Evolutionary conservation across 2,329 filamentous ascomycete genomes (phyloP).

Genomic region (Sporothrix brasiliensis): DNA sequence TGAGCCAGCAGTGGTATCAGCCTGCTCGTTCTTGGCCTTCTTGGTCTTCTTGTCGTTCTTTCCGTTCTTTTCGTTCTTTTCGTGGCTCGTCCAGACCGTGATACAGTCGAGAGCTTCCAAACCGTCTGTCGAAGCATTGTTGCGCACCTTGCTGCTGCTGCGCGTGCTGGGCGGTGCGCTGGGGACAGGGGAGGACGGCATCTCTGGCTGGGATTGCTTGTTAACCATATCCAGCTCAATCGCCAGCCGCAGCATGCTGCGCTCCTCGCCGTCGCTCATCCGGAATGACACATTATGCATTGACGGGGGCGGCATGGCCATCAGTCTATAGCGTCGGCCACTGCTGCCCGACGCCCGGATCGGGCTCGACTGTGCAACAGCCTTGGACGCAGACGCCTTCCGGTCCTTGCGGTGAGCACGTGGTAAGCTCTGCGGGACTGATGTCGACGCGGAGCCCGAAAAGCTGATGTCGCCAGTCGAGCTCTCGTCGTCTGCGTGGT

Average conservation of each 20-base stretch:
- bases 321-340: slow-evolving; percentile 26
- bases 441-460: not conserved
- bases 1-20: slow-evolving; percentile 29
- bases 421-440: slow-evolving; percentile 23
- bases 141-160: slow-evolving; percentile 32
- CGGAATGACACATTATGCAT: slow-evolving; percentile 44
- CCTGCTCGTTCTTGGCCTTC: slow-evolving; percentile 28
- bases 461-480: not conserved
- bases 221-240: slow-evolving; percentile 50
- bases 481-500: slow-evolving; percentile 1
- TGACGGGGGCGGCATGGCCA: slow-evolving; percentile 28
- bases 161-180: slow-evolving; percentile 39
- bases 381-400: not conserved
- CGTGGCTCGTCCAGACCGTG: slow-evolving; percentile 39
- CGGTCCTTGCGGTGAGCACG: slow-evolving; percentile 16
- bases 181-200: slow-evolving; percentile 20
- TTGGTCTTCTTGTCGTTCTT: not conserved
- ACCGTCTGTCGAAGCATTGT: not conserved
- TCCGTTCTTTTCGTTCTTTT: not conserved
- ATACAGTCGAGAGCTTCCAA: slow-evolving; percentile 41
- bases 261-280: slow-evolving; percentile 52
- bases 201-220: slow-evolving; percentile 36
- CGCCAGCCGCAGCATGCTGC: slow-evolving; percentile 52
- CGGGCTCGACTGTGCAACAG: slow-evolving; percentile 32
- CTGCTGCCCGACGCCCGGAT: slow-evolving; percentile 9